Evolutionary conservation across 2,329 filamentous ascomycete genomes (phyloP).

Genomic region (Aspergillus fischeri): DNA sequence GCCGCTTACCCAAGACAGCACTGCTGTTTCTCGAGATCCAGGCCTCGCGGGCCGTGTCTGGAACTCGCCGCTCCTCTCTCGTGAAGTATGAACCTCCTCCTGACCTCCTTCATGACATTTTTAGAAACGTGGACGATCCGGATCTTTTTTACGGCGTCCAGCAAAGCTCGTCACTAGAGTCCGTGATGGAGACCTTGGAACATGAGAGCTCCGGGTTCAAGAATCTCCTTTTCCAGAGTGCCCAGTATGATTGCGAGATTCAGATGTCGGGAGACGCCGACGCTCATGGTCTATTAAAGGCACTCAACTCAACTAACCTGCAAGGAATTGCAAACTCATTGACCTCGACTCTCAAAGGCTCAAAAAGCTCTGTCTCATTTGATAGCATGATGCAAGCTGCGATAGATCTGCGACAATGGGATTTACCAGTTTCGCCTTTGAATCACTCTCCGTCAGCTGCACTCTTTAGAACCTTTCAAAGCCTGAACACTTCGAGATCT

Average conservation of each 20-base stretch:
- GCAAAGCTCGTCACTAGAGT: slow-evolving; percentile 69
- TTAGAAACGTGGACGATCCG: slow-evolving; percentile 89
- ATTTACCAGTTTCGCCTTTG: slow-evolving; percentile 68
- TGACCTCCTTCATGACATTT: slow-evolving; percentile 74
- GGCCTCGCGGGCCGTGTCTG: slow-evolving; percentile 52
- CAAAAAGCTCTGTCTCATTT: slow-evolving; percentile 50
- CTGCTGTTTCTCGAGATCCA: slow-evolving; percentile 76
- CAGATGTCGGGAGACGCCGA: slow-evolving; percentile 57
- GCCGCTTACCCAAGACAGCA: slow-evolving; percentile 82
- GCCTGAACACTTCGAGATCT: slow-evolving; percentile 64
- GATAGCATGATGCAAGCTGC: slow-evolving; percentile 76
- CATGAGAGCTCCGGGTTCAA: slow-evolving; percentile 86
- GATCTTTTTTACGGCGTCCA: slow-evolving; percentile 93
- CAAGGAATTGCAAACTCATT: slow-evolving; percentile 81
- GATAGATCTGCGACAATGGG: slow-evolving; percentile 84
- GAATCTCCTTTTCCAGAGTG: slow-evolving; percentile 83
- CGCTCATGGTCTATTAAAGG: slow-evolving; percentile 66
- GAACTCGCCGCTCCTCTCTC: slow-evolving; percentile 64
- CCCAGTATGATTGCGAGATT: slow-evolving; percentile 83
- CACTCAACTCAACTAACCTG: slow-evolving; percentile 75
- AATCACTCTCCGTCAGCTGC: slow-evolving; percentile 62
- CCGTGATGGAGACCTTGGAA: slow-evolving; percentile 76
- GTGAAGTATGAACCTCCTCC: slow-evolving; percentile 53
- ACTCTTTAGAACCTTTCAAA: slow-evolving; percentile 77
- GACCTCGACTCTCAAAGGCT: slow-evolving; percentile 58